Conservation (phyloP, 805 yeast species). For the Starmera pachycereana region DNA sequence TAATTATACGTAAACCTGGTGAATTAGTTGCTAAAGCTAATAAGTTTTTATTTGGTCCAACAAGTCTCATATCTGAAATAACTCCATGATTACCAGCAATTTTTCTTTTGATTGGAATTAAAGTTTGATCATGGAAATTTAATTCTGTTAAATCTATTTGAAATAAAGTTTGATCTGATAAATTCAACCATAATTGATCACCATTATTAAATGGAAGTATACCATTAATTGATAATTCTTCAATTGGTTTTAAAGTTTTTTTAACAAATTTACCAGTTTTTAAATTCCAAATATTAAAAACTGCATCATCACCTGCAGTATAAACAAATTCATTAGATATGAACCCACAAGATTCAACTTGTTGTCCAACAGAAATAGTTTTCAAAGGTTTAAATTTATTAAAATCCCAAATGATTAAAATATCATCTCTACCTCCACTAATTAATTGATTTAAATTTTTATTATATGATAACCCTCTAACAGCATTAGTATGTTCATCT, state of each 20-base stretch:
- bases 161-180: conserved; percentile 79
- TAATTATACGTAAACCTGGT: conserved; percentile 71
- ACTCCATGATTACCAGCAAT: conserved; percentile 95
- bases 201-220: conserved; percentile 30
- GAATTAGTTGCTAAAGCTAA: conserved; percentile 92
- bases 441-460: conserved; percentile 44
- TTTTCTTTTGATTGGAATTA: conserved; percentile 36
- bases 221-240: conserved; percentile 64
- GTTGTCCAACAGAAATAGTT: conserved; percentile 66
- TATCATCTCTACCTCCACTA: conserved; percentile 85
- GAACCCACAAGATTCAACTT: conserved; percentile 64
- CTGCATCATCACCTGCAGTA: conserved; percentile 68
- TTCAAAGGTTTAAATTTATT: conserved; percentile 44
- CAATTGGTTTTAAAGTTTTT: conserved; percentile 40
- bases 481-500: conserved; percentile 74
- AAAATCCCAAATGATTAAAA: conserved; percentile 50
- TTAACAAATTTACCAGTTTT: conserved; percentile 43
- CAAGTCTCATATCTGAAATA: conserved; percentile 77
- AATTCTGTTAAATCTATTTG: conserved; percentile 28
- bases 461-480: conserved; percentile 70
- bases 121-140: conserved; percentile 16
- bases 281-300: conserved; percentile 56
- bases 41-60: conserved; percentile 45
- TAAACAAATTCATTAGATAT: conserved; percentile 71
- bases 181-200: conserved; percentile 36